Conservation (phyloP, 2,329 filamentous ascomycete species). For the Talaromyces atroroseus region DNA sequence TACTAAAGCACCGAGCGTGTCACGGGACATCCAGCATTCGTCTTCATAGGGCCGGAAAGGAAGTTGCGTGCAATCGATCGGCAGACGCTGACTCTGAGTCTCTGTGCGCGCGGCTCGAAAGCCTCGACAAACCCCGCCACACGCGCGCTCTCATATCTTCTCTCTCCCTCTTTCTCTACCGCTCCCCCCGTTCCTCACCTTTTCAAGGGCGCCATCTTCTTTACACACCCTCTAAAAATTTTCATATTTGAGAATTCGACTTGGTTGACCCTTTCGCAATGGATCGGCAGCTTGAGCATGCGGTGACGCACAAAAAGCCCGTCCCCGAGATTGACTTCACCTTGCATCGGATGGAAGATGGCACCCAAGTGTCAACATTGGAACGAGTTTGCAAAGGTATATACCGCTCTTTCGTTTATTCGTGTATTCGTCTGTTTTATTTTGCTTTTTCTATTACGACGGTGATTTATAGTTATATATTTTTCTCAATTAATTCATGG, state of each 20-base stretch:
- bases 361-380: slow-evolving; percentile 85
- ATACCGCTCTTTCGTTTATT: neutral
- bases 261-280: slow-evolving; percentile 3
- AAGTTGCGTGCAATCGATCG: slow-evolving; percentile 5
- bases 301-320: slow-evolving; percentile 90
- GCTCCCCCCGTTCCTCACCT: neutral
- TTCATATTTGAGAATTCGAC: neutral
- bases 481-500: neutral
- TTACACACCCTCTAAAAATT: neutral
- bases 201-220: neutral
- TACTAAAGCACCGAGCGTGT: neutral
- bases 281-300: slow-evolving; percentile 61
- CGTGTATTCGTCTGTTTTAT: neutral
- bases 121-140: slow-evolving; percentile 10
- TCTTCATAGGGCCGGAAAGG: neutral
- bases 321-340: slow-evolving; percentile 98
- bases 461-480: neutral
- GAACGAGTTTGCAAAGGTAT: slow-evolving; percentile 98
- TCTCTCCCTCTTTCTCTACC: neutral
- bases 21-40: neutral
- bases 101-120: slow-evolving; percentile 7
- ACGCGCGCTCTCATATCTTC: neutral
- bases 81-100: neutral
- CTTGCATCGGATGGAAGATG: slow-evolving; percentile 97
- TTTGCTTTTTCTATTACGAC: neutral